Percentiles rank a stretch among this genome's conserved stretches.
These are phyloP conservation scores for Tremella fuciformis DNA, from an alignment of 768 basidiomycete species.

Conservation along the genomic window DNA sequence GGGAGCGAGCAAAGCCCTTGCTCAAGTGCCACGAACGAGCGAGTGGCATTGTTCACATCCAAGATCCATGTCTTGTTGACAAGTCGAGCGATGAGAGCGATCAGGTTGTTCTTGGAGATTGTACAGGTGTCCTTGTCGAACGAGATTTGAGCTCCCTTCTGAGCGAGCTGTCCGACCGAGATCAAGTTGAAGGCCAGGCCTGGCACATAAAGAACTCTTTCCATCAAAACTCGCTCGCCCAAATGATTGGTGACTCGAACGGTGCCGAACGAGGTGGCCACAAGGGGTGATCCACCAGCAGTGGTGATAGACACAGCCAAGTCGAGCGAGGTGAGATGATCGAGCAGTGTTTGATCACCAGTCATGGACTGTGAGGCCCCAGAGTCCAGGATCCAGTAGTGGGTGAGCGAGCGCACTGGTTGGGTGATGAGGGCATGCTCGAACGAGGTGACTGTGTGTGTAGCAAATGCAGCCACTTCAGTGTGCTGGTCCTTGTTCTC, in stretches of 20 bases:
- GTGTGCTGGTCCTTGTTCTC: background rate
- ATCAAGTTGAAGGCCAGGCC: conserved; percentile 11
- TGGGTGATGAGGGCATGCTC: conserved; percentile 7
- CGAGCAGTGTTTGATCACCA: conserved; percentile 5
- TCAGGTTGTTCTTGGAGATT: conserved; percentile 2
- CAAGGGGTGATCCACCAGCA: conserved; percentile 1
- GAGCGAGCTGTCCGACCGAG: conserved; percentile 8
- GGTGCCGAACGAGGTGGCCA: conserved; percentile 1
- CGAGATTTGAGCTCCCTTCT: conserved; percentile 5
- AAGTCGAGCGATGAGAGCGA: conserved; percentile 7
- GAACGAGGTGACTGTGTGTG: conserved; percentile 6
- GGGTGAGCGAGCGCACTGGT: background rate
- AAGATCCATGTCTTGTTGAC: conserved; percentile 5
- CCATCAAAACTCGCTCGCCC: conserved; percentile 3
- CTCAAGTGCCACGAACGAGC: background rate
- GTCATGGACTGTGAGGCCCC: conserved; percentile 9
- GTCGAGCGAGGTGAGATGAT: conserved; percentile 7
- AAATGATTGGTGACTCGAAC: background rate
- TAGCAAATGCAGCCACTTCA: conserved; percentile 4
- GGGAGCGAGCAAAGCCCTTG: conserved; percentile 3
- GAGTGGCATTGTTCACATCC: background rate
- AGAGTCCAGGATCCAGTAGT: conserved; percentile 10
- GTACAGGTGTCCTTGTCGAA: conserved; percentile 7
- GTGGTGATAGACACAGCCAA: background rate
- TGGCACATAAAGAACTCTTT: conserved; percentile 4